Base-by-base conservation (phyloP, 2,329 filamentous ascomycete species). In the Hypomyces perniciosus region DNA sequence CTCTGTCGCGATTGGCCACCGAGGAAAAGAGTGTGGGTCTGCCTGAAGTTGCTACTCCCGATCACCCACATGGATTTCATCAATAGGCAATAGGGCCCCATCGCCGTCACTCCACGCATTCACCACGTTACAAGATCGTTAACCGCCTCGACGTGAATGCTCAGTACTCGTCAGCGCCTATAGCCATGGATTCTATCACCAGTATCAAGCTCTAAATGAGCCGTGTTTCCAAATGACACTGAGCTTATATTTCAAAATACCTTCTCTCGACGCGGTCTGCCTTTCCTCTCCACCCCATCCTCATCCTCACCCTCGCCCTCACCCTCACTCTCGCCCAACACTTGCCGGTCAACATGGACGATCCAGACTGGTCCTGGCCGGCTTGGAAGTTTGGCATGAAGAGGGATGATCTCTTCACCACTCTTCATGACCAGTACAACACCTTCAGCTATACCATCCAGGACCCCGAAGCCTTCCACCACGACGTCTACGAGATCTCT, bases 351-450 rank as follows among this genome's bases (percentile, higher is more conserved):
- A 59, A 59, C 54, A 82, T 83, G 79, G 78, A 81, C 66, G 78
- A 81, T 50, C 72, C 71, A 31, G 70, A 65, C 57, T 70, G 66
- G 62, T 69, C 72, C 58, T 83, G 79, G 79, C 79, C 79, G 40
- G 74, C 75, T 59, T 83, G 79, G 79, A 82, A 82, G 65, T 83
- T 82, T 70, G 79, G 78, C 61, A 74, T 82, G 74, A 80, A 78
- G 72, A 74, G 73, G 62, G 73, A 76, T 51, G 79, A 81, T 60
- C 75, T 82, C 65, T 76, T 76, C 62, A 77, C 75, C 48, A 78
- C 73, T 47, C 74, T 83, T 9, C 77, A 82, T 59, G 75, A 80
- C 56, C 74, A 77, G 62, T 83, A 81, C 68, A 83, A 83, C 66
- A 82, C 79, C 44, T 68, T 81, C 48, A 67, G 75, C 46, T 76